phyloP scores from a whole-genome alignment of 805 yeast genomes.

The Priceomyces castillae region DNA sequence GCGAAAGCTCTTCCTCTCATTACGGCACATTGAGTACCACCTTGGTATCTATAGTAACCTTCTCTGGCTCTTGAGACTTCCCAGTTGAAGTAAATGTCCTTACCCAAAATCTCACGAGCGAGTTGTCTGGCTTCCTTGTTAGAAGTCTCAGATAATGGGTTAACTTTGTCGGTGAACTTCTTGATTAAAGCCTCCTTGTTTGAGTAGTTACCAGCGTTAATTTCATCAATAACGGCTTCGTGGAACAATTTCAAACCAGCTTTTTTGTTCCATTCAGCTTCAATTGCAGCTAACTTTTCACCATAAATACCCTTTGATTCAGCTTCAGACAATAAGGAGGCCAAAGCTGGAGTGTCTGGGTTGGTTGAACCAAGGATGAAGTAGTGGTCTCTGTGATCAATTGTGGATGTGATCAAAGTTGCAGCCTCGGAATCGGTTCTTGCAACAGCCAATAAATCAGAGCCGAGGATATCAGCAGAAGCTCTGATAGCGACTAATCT shows the following conservation, averaged over 20 bases:
- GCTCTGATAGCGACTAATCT: slow-evolving; percentile 92
- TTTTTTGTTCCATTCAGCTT: slow-evolving; percentile 73
- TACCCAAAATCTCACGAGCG: slow-evolving; percentile 73
- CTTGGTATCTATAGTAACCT: slow-evolving; percentile 93
- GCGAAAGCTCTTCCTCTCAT: slow-evolving; percentile 95
- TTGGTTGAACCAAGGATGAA: slow-evolving; percentile 89
- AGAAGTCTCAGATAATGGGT: slow-evolving; percentile 73
- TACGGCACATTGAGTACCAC: slow-evolving; percentile 96
- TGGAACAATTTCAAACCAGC: slow-evolving; percentile 88
- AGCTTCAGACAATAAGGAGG: slow-evolving; percentile 77
- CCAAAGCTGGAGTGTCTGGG: slow-evolving; percentile 71
- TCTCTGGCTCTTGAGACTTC: slow-evolving; percentile 92
- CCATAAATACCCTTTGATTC: slow-evolving; percentile 74
- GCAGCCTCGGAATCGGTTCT: slow-evolving; percentile 99
- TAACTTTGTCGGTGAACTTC: slow-evolving; percentile 64
- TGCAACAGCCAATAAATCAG: slow-evolving; percentile 83
- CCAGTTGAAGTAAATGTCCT: slow-evolving; percentile 90
- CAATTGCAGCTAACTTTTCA: slow-evolving; percentile 65
- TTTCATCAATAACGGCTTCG: slow-evolving; percentile 86
- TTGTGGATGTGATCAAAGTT: slow-evolving; percentile 87
- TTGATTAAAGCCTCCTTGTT: slow-evolving; percentile 63
- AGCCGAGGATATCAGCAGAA: slow-evolving; percentile 89
- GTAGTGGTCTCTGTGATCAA: slow-evolving; percentile 92
- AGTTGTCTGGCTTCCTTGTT: slow-evolving; percentile 75
- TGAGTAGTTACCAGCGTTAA: slow-evolving; percentile 55